Base-by-base conservation (phyloP, 495 filamentous ascomycete genomes). In the Aspergillus cristatus region DNA sequence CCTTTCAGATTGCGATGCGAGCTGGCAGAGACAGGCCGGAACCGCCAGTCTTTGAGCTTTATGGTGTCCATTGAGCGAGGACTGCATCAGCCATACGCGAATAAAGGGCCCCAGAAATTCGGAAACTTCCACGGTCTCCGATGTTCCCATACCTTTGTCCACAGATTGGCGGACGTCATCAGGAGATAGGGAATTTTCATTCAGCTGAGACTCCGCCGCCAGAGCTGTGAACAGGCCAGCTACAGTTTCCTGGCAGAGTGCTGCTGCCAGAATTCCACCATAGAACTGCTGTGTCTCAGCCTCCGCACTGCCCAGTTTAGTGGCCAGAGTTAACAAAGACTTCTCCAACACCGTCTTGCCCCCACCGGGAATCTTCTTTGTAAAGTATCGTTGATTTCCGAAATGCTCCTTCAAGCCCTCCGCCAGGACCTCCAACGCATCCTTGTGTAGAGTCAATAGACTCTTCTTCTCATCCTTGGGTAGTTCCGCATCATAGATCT, bases 321-420 rank as follows among this genome's bases (percentile, higher is more conserved):
- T 78, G 55, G 41, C 79, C 70, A 64, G 72, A 67, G 55, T 67
- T 67, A 40, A 65, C 40, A 90, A 70, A 8, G 70, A 70, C 42
- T 82, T 76, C 45, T 91, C 77, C 39, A 96, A 54, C n/a, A 75
- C 76, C 38, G 74, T 65, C 78, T 83, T 85, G 7, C 87, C 86
- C 37, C 82, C 82, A n/a, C 75, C 76, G 13, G 78, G 65, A 17
- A 89, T 74, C 40, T 74, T 71, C 42, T 75, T 75, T 35, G 76
- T 71, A 59, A 96, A 97, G 58, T 89, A 94, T 41, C 82, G 76
- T 43, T 78, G 71, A 62, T 97, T 98, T 10, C 88, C 90, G 40
- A 79, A 72, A 60, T 97, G 88, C 13, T 78, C 77, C 32, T 78
- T 75, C 49, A 96, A 73, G 17, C 79, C 78, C 35, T 86, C 81